Evolutionary conservation across 768 basidiomycete genomes (phyloP), one percentile per base, ranked within the genome.

Genomic region (Podaxis sp.): DNA sequence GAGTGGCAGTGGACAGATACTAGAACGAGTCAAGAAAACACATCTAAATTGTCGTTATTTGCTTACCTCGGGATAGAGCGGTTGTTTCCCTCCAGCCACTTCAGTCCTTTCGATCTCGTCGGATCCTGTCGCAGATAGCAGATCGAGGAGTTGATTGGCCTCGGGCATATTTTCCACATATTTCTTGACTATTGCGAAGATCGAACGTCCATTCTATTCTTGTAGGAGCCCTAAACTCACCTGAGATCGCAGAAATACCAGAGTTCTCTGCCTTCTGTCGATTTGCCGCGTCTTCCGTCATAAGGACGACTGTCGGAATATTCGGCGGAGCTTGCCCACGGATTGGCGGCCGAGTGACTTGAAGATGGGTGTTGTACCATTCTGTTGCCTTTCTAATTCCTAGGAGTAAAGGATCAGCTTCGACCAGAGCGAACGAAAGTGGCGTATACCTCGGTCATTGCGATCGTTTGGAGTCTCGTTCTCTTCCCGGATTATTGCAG

Each of bases 231-330:
- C 11, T 48, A 23, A 23, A 3, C 11, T 48, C 62, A 91, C 92
- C 87, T 63, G 91, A 89, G 40, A 82, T 70, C 44, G 81, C 80
- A 0, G 77, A 68, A 28, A 94, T 81, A 4, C 84, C 86, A 16
- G 86, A 82, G 11, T 78, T 74, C 63, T 85, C 80, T 1, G 94
- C 95, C 63, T 89, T 89, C 66, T 82, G 78, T 61, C 90, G 76
- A 72, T 97, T 97, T 1, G 85, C 90, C 27, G 81, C 86, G 69
- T 99, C 97, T 70, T 98, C 93, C 0, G 95, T 94, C 63, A 99
- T 76, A 7, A 98, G 80, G 2, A 98, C 78, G 46, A 96, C 81
- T 3, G 78, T 77, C 1, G 91, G 88, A 1, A 80, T 63, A 42
- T 74, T 73, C 37, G 70, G 74, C 9, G 72, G 64, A 5, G 74